These are phyloP conservation scores for Iberis pinnata DNA, from an alignment of 345 rosid species.

Conservation along the genomic window DNA sequence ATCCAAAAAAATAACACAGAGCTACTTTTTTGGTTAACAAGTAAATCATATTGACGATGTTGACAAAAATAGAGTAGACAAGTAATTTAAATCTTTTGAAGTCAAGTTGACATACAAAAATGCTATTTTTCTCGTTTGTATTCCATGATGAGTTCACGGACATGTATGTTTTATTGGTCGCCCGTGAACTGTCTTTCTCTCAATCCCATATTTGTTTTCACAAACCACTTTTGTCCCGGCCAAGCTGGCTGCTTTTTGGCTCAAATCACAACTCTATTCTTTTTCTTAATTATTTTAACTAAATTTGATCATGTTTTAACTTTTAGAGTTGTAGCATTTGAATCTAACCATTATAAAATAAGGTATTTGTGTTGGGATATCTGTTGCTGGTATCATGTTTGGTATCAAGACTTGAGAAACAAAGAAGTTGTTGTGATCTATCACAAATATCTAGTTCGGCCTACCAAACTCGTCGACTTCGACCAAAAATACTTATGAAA, in stretches of 20 bases:
- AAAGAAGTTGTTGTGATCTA: too few relatives aligned
- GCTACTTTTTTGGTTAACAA: not conserved
- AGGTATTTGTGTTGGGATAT: too few relatives aligned
- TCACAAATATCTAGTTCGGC: too few relatives aligned
- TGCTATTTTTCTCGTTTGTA: constrained; percentile 8
- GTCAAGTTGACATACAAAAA: constrained; percentile 20
- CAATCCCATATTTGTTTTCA: constrained; percentile 10
- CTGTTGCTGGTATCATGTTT: too few relatives aligned
- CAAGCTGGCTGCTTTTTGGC: constrained; percentile 20
- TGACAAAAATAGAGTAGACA: constrained; percentile 9
- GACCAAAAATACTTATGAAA: too few relatives aligned
- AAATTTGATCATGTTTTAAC: not conserved
- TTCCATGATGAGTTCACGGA: constrained; percentile 28
- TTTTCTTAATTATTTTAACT: too few relatives aligned
- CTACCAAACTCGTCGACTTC: too few relatives aligned
- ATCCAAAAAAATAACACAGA: not conserved
- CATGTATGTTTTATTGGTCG: constrained; percentile 23
- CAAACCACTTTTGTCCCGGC: constrained; percentile 10
- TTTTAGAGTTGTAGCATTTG: too few relatives aligned
- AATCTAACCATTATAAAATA: too few relatives aligned
- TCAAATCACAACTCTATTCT: not conserved
- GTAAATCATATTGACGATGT: constrained; percentile 12
- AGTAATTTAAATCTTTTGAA: not conserved
- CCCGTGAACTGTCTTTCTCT: constrained; percentile 23
- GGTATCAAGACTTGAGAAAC: too few relatives aligned